A percentile compares a stretch with the other conserved stretches of the same genome.
These are phyloP conservation scores for Fusarium austroafricanum DNA, from an alignment of 2,329 filamentous ascomycete species.

Conservation along the genomic window DNA sequence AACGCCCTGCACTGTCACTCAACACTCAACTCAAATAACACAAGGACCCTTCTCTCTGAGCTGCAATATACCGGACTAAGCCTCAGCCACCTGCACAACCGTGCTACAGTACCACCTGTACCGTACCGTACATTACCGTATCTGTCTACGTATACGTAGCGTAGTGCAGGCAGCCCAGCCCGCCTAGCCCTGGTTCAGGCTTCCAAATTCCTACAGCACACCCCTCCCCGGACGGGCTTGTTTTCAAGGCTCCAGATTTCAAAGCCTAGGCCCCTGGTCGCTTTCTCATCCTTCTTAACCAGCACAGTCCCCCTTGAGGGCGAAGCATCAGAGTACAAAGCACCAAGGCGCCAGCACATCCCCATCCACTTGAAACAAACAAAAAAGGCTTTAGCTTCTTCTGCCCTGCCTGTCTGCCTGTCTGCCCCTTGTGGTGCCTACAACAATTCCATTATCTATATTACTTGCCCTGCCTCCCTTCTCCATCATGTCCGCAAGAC, in stretches of 20 bases:
- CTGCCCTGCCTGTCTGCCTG: too few relatives aligned
- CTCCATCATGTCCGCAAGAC: conserved; percentile 39
- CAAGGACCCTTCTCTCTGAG: conserved; percentile 4
- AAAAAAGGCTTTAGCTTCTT: conserved; percentile 26
- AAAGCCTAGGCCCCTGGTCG: conserved; percentile 32
- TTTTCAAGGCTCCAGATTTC: conserved; percentile 39
- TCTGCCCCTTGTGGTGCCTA: not conserved
- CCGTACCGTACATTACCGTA: not conserved
- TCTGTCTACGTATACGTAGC: conserved; percentile 1
- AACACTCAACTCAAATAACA: not conserved
- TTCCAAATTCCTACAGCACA: conserved; percentile 1
- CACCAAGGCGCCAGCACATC: conserved; percentile 33
- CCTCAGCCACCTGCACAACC: conserved; percentile 41
- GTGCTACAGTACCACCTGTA: conserved; percentile 12
- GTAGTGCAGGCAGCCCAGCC: too few relatives aligned
- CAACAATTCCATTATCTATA: conserved; percentile 27
- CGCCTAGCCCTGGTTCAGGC: not conserved
- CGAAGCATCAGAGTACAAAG: conserved; percentile 23
- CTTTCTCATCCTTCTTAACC: conserved; percentile 28
- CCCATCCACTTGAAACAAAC: conserved; percentile 34
- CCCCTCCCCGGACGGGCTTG: conserved; percentile 27
- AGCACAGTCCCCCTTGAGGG: conserved; percentile 34
- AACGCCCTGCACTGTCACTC: conserved; percentile 10
- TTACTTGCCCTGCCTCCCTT: conserved; percentile 27
- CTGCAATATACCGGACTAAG: conserved; percentile 43